Base-by-base conservation (phyloP, 208 protist species). In the Trypanosoma cruzi region DNA sequence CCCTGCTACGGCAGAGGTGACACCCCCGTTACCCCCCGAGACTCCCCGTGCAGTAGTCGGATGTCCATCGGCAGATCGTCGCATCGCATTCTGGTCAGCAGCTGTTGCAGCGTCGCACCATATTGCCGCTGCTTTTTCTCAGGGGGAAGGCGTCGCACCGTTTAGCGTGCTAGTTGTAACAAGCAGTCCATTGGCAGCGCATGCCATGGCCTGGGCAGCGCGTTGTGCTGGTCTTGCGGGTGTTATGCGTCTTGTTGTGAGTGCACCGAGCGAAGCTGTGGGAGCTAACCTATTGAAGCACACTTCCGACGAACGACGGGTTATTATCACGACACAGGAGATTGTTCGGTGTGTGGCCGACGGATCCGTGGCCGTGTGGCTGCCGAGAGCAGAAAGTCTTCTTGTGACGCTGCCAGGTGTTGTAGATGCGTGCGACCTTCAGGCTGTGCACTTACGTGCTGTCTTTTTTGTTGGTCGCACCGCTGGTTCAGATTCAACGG, bases 371-470 rank as follows among this genome's bases (percentile, higher is more conserved):
- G 48, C 76, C 26, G 42, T 77, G 34, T 92, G 85, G 89, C 54
- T 92, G 24, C 53, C 71, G 3, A 62, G 29, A 4, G 53, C 58
- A 6, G 34, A 77, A 40, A 58, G 71, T 32, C 69, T 92, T 64
- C 75, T 96, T 14, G 63, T 94, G 13, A 92, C 88, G 24, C 85
- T 96, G 48, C 88, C 90, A 0, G 88, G 89, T 46, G 88, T 96
- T 26, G 53, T 50, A 44, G 74, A 85, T 26, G 77, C 88, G 34
- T 75, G 67, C 28, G 84, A 92, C 34, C 74, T 93, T 63, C 90
- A 95, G 64, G 73, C 79, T 10, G 77, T 93, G 18, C 75, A 88
- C 53, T 85, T 75, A 4, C 90, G 86, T 56, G 83, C 82, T 32
- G 48, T 95, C 14, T 93, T 95, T 72, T 92, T 91, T 56, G 70